Evolutionary conservation across 108 stramenopile genomes (phyloP), one percentile per base, ranked within the genome.

Genomic region (Stephanodiscus minutulus): DNA sequence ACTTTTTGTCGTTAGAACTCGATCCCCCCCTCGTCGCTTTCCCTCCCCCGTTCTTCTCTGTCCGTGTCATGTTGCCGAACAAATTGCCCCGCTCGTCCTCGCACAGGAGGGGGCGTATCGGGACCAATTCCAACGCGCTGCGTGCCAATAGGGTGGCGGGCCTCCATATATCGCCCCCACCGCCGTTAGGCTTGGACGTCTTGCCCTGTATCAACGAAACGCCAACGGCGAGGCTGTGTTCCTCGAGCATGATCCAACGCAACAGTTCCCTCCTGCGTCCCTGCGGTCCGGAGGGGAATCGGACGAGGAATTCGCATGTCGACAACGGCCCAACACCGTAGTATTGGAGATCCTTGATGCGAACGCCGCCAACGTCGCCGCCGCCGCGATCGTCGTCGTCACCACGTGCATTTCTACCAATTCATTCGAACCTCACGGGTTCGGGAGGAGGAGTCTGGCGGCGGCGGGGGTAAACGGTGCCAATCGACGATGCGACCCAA

Each of bases 211-310:
- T 64, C 2, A 88, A 33, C 8, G 77, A 28, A 9, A 79, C 67
- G 0, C 81, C 82, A 1, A 94, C 85, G 1, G 88, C 91, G 10
- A 91, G 41, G 41, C 71, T 71, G 55, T 94, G 93, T 55, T 94
- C 93, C 52, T 94, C 91, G 17, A 94, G 66, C 7, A 87, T 50
- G 2, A 94, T 75, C 93, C 93, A 94, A 10, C 71, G 49, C 22
- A 77, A 72, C 18, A 90, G 21, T 36, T 76, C 72, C 15, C 64
- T 87, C 73, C 87, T 91, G 7, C 93, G 83, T 29, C 78, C 61
- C 22, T 86, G 77, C 8, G 55, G 56, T 9, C 91, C 91, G 8
- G 88, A 67, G 10, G 79, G 79, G 52, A 94, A 94, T 10, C 85
- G 79, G 17, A 94, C 89, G 10, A 91, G 63, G 78, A 86, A 90